These are phyloP conservation scores for Boletus subparvulus DNA, from an alignment of 768 basidiomycete genomes.

Conservation along the genomic window DNA sequence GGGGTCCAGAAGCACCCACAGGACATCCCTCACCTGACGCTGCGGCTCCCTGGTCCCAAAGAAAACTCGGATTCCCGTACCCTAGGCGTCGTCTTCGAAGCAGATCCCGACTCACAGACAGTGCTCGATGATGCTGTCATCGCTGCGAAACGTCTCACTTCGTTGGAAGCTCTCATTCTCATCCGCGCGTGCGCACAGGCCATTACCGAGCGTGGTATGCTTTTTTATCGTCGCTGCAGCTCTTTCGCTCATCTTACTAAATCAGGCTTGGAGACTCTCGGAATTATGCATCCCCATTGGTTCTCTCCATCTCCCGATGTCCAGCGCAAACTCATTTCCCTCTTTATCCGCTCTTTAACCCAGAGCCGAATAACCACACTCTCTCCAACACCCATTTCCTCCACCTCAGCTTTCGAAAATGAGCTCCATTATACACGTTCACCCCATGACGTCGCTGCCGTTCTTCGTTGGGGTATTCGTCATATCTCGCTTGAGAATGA, in stretches of 20 bases:
- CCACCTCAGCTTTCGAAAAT: slow-evolving; percentile 55
- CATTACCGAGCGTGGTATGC: slow-evolving; percentile 63
- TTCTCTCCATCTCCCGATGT: slow-evolving; percentile 66
- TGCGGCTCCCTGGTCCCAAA: slow-evolving; percentile 58
- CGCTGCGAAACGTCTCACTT: slow-evolving; percentile 56
- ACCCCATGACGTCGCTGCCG: slow-evolving; percentile 76
- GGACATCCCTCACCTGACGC: slow-evolving; percentile 55
- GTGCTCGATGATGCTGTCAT: slow-evolving; percentile 54
- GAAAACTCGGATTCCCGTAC: slow-evolving; percentile 46
- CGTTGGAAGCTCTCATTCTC: slow-evolving; percentile 60
- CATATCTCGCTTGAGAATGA: slow-evolving; percentile 63
- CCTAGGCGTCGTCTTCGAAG: slow-evolving; percentile 60
- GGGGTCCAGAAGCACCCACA: slow-evolving; percentile 36
- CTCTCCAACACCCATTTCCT: slow-evolving; percentile 48
- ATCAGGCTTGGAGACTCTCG: slow-evolving; percentile 76
- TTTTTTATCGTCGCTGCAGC: not conserved
- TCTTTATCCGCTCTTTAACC: slow-evolving; percentile 63
- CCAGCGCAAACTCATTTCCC: slow-evolving; percentile 69
- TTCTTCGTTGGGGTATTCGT: slow-evolving; percentile 78
- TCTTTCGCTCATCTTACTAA: slow-evolving; percentile 3
- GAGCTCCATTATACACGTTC: slow-evolving; percentile 65
- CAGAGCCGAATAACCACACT: slow-evolving; percentile 47
- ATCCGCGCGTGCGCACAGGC: slow-evolving; percentile 68
- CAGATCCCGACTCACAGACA: slow-evolving; percentile 48
- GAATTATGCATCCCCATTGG: slow-evolving; percentile 87